phyloP scores from a whole-genome alignment of 805 yeast species.

The Starmerella etchellsii region DNA sequence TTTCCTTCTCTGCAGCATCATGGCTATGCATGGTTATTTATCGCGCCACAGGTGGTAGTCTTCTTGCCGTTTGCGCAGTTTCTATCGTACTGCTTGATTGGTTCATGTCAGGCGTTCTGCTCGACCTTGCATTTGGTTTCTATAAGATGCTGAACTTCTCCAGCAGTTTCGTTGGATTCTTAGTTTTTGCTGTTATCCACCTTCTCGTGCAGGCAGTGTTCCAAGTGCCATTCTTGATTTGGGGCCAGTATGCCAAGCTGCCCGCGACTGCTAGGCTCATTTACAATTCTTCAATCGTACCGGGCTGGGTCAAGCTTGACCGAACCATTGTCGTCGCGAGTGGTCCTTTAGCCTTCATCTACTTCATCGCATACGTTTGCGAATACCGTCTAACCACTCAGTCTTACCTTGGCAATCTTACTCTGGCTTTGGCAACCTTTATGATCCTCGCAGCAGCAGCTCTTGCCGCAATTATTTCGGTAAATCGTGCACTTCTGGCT shows the following conservation, averaged over 20 bases:
- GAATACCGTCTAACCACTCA: constrained; percentile 4
- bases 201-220: constrained; percentile 10
- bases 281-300: constrained; percentile 21
- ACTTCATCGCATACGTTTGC: constrained; percentile 10
- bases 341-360: constrained; percentile 16
- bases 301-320: constrained; percentile 23
- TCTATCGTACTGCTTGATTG: constrained; percentile 10
- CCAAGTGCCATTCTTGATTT: constrained; percentile 19
- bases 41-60: constrained; percentile 21
- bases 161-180: constrained; percentile 2
- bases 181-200: background rate
- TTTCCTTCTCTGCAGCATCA: constrained; percentile 12
- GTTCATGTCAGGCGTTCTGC: constrained; percentile 15
- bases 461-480: constrained; percentile 21
- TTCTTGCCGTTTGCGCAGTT: constrained; percentile 14
- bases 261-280: constrained; percentile 22
- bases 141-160: background rate
- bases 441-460: constrained; percentile 19
- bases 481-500: constrained; percentile 23
- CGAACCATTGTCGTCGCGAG: constrained; percentile 19
- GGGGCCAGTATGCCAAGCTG: constrained; percentile 17
- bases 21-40: constrained; percentile 19
- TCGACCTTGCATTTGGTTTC: constrained; percentile 5
- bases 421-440: constrained; percentile 13
- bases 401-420: constrained; percentile 15